Base-by-base conservation (phyloP, 2,329 filamentous ascomycete species). In the Apiospora aurea region DNA sequence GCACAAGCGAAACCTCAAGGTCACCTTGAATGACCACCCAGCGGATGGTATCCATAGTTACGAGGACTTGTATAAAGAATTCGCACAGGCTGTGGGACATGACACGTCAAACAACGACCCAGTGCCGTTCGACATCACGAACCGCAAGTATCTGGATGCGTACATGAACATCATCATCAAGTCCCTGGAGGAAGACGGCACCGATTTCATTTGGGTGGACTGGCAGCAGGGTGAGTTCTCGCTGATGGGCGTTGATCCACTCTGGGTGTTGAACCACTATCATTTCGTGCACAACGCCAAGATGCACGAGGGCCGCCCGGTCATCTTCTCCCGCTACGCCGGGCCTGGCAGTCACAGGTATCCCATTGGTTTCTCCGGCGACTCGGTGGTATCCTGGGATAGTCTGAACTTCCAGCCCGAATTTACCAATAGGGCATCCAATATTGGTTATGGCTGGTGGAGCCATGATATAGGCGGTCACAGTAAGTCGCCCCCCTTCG, bases 401-500 rank as follows among this genome's bases (percentile, higher is more conserved):
- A 89, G 87, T 0, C 83, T 92, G 21, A 78, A 85, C 18, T 92
- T 92, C 79, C 90, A 92, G 77, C 89, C 90, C 8, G 89, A 92
- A 76, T 92, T 92, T 76, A 92, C 90, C 0, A 88, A 89, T 3
- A 91, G 88, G 0, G 88, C 90, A 0, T 90, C 88, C 13, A 92
- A 92, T 78, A 90, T 92, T 72, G 90, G 90, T 0, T 92, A 90
- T 74, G 90, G 89, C 2, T 92, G 90, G 89, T 92, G 90, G 90
- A 90, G 87, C 69, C 90, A 92, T 77, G 90, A 92, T 74, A 90
- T 92, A 41, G 90, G 90, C n/a, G 90, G 90, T 0, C 90, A 92
- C 77, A 87, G 68, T 69, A 57, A 41, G 68, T 43, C 14, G 14
- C 16, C 14, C 26, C 34, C 14, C 21, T 51, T 16, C 1, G 1